A percentile compares a stretch with the other conserved stretches of the same genome.
Evolutionary conservation across 129 eudicot species (phyloP).

Genomic region (Artemisia tridentata): DNA sequence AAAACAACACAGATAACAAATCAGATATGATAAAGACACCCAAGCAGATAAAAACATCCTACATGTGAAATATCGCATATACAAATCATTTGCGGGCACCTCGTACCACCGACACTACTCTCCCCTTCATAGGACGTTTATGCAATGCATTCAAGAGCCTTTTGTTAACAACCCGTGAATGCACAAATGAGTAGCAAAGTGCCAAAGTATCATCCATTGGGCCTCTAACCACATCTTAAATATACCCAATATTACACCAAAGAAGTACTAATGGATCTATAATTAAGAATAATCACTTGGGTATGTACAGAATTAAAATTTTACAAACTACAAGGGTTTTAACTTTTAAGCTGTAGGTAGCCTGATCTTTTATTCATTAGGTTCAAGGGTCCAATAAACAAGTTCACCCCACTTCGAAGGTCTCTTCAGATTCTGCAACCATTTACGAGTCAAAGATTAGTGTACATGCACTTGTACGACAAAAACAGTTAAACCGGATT

Average conservation of each 20-base stretch:
- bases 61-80: no score
- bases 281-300: not conserved
- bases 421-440: constrained; percentile 16
- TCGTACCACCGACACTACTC: no score
- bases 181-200: no score
- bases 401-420: constrained; percentile 4
- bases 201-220: not conserved
- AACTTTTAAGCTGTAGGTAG: not conserved
- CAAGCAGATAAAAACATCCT: no score
- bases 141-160: no score
- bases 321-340: constrained; percentile 1
- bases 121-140: no score
- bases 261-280: not conserved
- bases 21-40: not conserved
- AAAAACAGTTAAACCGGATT: not conserved
- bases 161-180: no score
- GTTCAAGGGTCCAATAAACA: constrained; percentile 6
- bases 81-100: no score
- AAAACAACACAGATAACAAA: not conserved
- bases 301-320: not conserved
- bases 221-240: constrained; percentile 12
- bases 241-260: not conserved
- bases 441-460: constrained; percentile 6
- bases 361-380: constrained; percentile 17
- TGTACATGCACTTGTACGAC: not conserved